These are phyloP conservation scores for Vitis rupestris DNA, from an alignment of 164 flowering plant genomes.

Conservation along the genomic window DNA sequence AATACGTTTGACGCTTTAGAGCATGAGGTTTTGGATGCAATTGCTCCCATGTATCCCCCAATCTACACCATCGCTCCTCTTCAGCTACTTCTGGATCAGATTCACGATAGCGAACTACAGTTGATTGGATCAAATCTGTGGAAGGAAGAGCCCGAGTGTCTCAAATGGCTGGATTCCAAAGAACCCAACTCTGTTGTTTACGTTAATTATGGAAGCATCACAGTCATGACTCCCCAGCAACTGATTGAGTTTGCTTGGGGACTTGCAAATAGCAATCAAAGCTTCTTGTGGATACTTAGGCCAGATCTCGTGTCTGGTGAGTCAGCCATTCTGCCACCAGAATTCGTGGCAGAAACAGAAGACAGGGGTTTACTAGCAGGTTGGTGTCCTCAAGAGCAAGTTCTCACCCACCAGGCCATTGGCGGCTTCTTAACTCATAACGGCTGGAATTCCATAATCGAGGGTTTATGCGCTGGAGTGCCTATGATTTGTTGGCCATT, in stretches of 20 bases:
- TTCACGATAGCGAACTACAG: too few relatives aligned
- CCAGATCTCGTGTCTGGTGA: slow-evolving; percentile 28
- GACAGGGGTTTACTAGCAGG: slow-evolving; percentile 16
- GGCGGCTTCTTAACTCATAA: slow-evolving; percentile 33
- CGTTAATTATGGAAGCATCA: slow-evolving; percentile 31
- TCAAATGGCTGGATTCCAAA: slow-evolving; percentile 18
- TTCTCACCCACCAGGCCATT: slow-evolving; percentile 20
- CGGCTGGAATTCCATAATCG: slow-evolving; percentile 34
- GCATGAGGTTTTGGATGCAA: too few relatives aligned
- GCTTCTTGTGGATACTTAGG: slow-evolving; percentile 29
- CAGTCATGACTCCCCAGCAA: slow-evolving; percentile 22
- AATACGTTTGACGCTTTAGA: too few relatives aligned
- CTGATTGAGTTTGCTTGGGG: slow-evolving; percentile 32
- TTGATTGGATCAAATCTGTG: slow-evolving; percentile 14
- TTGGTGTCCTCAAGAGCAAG: slow-evolving; percentile 31
- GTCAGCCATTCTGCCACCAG: slow-evolving; percentile 19
- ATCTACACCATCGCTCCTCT: too few relatives aligned
- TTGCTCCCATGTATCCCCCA: too few relatives aligned
- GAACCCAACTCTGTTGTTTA: slow-evolving; percentile 28
- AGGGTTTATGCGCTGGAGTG: slow-evolving; percentile 23
- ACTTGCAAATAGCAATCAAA: slow-evolving; percentile 19
- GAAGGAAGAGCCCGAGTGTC: slow-evolving; percentile 12
- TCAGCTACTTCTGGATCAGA: too few relatives aligned
- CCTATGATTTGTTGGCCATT: slow-evolving; percentile 31
- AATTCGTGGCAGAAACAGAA: slow-evolving; percentile 19